Evolutionary conservation across 1,284 basidiomycete genomes (phyloP), one percentile per base, ranked within the genome.

Genomic region (Ceratobasidium theobromae): DNA sequence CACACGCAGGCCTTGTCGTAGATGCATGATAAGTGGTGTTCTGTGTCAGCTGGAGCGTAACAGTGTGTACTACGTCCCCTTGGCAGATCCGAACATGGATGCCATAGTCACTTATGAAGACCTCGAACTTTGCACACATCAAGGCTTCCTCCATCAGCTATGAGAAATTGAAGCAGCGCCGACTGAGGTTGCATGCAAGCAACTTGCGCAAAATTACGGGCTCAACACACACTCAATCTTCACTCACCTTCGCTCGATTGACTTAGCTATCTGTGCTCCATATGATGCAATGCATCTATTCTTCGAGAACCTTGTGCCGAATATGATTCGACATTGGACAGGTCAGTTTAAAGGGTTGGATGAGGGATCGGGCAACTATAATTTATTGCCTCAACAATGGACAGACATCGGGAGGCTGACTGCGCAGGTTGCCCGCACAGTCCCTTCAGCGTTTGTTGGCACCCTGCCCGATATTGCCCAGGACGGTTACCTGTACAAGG

Each of bases 231-330:
- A n/a, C 14, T 38, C 60, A 1, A 65, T 58, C 16, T 64, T 67
- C 21, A 27, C 35, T 3, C 32, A 45, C 40, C 54, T 82, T 1
- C 55, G 70, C 0, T 80, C 77, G 0, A 18, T 64, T 27, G 60
- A 65, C 40, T 45, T 68, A 2, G 25, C 30, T 3, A 21, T 11
- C 33, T 65, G 32, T 28, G 38, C 62, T 2, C 74, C 75, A 0
- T 75, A 72, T 72, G 76, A 77, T 6, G 75, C 71, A 53, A 75
- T 78, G 70, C 76, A 78, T 43, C 65, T 78, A 0, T 51, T 77
- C 0, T 65, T 72, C 0, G 43, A 68, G 27, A 68, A 68, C 45
- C 33, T 64, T 2, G 48, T 55, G 4, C 52, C 46, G 8, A 53
- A 53, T 21, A 53, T 68, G 51, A 25, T 76, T 0, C 25, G 68